Evolutionary conservation across 2,329 filamentous ascomycete genomes (phyloP).

Genomic region (Exophiala mesophila): DNA sequence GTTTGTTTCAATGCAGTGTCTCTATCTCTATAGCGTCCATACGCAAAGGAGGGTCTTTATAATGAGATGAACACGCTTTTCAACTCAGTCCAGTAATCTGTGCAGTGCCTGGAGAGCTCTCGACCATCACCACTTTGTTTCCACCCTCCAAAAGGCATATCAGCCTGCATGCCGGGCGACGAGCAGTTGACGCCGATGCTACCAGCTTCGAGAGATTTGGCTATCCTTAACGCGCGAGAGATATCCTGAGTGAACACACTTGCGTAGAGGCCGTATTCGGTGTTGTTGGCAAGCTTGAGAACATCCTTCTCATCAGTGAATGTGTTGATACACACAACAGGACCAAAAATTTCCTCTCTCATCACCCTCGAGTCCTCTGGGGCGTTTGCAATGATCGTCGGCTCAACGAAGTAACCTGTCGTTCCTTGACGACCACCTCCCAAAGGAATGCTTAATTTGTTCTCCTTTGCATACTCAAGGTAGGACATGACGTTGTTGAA

Average conservation of each 20-base stretch:
- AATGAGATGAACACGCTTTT: constrained; percentile 40
- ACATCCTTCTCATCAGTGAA: constrained; percentile 39
- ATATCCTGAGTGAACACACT: constrained; percentile 46
- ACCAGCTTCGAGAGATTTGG: constrained; percentile 24
- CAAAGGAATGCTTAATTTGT: too few relatives aligned
- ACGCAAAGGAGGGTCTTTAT: too few relatives aligned
- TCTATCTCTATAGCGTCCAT: too few relatives aligned
- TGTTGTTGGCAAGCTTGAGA: constrained; percentile 37
- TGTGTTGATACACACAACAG: constrained; percentile 53
- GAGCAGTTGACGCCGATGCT: constrained; percentile 42
- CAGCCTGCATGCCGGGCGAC: constrained; percentile 29
- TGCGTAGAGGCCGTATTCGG: constrained; percentile 39
- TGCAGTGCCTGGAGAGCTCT: constrained; percentile 46
- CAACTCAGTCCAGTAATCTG: constrained; percentile 56
- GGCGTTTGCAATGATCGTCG: constrained; percentile 35
- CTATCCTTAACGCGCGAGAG: constrained; percentile 22
- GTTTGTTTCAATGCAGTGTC: too few relatives aligned
- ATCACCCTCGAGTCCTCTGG: constrained; percentile 33
- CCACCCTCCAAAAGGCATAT: constrained; percentile 64
- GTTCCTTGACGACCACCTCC: constrained; percentile 35
- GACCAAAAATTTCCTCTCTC: constrained; percentile 42
- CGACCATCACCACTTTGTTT: constrained; percentile 75
- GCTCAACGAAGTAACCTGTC: constrained; percentile 28
- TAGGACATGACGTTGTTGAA: constrained; percentile 41
- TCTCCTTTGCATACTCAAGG: constrained; percentile 38